A percentile compares a stretch with the other conserved stretches of the same genome.
These are phyloP conservation scores for Umbelopsis sp. DNA, from an alignment of 192 early-diverging fungal genomes.

Conservation along the genomic window DNA sequence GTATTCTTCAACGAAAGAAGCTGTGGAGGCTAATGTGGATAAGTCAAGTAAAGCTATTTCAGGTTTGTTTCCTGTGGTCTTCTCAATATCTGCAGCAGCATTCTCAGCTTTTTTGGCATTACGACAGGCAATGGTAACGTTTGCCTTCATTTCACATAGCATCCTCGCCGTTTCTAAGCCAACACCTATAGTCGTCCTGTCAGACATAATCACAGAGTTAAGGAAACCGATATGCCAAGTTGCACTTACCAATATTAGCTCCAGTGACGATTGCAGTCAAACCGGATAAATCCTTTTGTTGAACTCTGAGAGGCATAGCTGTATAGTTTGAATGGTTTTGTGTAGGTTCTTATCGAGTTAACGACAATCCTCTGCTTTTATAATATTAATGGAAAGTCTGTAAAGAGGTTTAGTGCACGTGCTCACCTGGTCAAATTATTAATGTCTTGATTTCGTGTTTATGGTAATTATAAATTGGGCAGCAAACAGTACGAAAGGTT, in stretches of 20 bases:
- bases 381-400: no score
- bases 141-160: slow-evolving; percentile 15
- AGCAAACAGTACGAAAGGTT: no score
- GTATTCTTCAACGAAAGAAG: slow-evolving; percentile 31
- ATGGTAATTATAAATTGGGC: no score
- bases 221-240: no score
- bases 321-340: not conserved
- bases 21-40: slow-evolving; percentile 23
- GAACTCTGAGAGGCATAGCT: not conserved
- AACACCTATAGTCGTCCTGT: no score
- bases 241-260: slow-evolving; percentile 26
- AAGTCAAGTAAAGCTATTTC: slow-evolving; percentile 2
- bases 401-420: no score
- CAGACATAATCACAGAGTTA: no score
- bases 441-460: no score
- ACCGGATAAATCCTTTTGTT: slow-evolving; percentile 21
- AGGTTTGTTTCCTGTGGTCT: not conserved
- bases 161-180: slow-evolving; percentile 29
- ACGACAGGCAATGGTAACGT: slow-evolving; percentile 28
- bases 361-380: no score
- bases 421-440: no score
- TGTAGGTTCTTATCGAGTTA: no score
- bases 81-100: not conserved
- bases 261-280: slow-evolving; percentile 30
- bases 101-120: not conserved